A percentile compares a stretch with the other conserved stretches of the same genome.
These are phyloP conservation scores for Zasmidium cellare DNA, from an alignment of 2,329 filamentous ascomycete species.

Conservation along the genomic window DNA sequence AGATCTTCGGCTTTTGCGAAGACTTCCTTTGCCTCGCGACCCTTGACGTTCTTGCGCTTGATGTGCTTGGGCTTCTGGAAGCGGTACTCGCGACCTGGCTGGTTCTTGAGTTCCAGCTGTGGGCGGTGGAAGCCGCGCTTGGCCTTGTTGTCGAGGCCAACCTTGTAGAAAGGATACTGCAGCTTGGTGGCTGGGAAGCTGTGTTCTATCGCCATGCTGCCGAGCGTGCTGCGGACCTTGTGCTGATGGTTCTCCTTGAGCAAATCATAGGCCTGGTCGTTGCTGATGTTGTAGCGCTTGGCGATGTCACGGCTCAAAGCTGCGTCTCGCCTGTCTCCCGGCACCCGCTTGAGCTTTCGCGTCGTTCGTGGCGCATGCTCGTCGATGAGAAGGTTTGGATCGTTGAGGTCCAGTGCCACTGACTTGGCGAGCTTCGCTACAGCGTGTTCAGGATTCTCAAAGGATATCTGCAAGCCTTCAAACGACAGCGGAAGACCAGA, in stretches of 20 bases:
- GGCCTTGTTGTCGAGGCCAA: constrained; percentile 71
- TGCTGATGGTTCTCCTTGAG: constrained; percentile 96
- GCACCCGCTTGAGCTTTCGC: constrained; percentile 47
- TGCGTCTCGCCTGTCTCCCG: constrained; percentile 64
- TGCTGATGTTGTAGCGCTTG: constrained; percentile 90
- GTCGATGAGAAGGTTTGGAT: constrained; percentile 83
- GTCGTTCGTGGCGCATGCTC: constrained; percentile 67
- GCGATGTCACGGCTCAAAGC: constrained; percentile 72
- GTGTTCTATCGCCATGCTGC: constrained; percentile 91
- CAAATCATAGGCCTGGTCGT: constrained; percentile 92
- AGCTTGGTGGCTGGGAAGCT: constrained; percentile 87
- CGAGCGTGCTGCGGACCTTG: constrained; percentile 90
- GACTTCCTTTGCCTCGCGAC: constrained; percentile 73
- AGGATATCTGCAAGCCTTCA: constrained; percentile 44
- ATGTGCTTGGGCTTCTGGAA: constrained; percentile 71
- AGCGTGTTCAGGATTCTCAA: constrained; percentile 77
- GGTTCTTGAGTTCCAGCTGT: constrained; percentile 63
- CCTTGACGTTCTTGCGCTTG: constrained; percentile 81
- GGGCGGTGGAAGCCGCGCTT: constrained; percentile 84
- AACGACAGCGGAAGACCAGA: constrained; percentile 19
- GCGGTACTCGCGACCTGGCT: constrained; percentile 64
- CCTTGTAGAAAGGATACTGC: constrained; percentile 94
- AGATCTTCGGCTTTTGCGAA: constrained; percentile 81
- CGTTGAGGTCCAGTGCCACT: constrained; percentile 81
- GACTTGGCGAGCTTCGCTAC: constrained; percentile 74